Evolutionary conservation across 73 alveolate genomes (phyloP).

Genomic region (Paramecium primaurelia): DNA sequence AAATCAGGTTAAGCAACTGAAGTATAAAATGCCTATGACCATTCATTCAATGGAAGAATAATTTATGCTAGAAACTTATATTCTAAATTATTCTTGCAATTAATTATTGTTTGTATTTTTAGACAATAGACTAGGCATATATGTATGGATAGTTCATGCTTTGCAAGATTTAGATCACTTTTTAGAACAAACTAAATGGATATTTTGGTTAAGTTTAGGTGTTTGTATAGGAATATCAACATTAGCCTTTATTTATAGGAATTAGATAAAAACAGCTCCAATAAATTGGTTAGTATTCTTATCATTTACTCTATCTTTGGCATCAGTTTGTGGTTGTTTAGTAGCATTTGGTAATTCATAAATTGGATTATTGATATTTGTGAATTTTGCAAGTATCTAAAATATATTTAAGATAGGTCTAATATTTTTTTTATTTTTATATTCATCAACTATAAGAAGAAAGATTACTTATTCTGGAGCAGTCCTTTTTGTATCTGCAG

Average conservation of each 20-base stretch:
- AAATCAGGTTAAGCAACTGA: not conserved
- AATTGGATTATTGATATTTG: constrained; percentile 12
- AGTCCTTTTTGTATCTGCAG: not conserved
- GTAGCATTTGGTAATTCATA: constrained; percentile 27
- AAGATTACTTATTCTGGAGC: constrained; percentile 34
- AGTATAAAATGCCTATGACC: not conserved
- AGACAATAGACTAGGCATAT: not conserved
- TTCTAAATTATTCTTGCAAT: not conserved
- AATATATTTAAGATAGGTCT: not conserved
- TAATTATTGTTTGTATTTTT: not conserved
- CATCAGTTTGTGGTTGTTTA: not conserved
- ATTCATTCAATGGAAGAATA: not conserved
- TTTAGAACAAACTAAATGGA: not conserved
- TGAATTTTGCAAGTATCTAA: constrained; percentile 15
- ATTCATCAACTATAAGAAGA: constrained; percentile 9
- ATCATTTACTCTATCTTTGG: not conserved
- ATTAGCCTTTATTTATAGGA: not conserved
- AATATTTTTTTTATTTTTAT: constrained; percentile 31
- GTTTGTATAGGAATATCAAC: not conserved
- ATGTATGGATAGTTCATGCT: not conserved
- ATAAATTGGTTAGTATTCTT: not conserved
- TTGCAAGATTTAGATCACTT: not conserved
- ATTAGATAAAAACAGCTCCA: not conserved
- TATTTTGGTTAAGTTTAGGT: constrained; percentile 21
- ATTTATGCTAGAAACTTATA: not conserved